Evolutionary conservation across 2,329 filamentous ascomycete species (phyloP).

Genomic region (Aspergillus luchuensis): DNA sequence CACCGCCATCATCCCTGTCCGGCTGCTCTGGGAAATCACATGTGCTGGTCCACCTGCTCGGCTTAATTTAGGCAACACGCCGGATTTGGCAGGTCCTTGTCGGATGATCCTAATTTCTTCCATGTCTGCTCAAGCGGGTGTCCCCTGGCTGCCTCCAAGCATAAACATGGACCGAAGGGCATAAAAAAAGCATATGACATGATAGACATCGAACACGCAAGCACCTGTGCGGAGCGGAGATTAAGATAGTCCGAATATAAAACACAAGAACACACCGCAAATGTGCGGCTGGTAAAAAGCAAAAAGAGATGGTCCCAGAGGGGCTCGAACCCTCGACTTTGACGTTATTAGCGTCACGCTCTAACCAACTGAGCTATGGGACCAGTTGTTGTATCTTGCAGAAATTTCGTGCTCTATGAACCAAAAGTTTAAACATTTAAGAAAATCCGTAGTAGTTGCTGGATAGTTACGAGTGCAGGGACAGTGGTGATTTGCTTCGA

Average conservation of each 20-base stretch:
- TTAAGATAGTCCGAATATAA: too few species aligned
- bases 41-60: neutral
- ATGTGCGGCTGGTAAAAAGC: neutral
- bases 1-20: neutral
- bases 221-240: too few species aligned
- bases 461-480: too few species aligned
- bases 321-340: neutral
- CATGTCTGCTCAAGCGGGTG: neutral
- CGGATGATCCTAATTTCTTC: neutral
- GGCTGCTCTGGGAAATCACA: neutral
- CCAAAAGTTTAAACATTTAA: neutral
- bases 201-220: neutral
- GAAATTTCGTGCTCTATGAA: neutral
- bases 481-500: too few species aligned
- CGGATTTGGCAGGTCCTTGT: neutral
- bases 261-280: too few species aligned
- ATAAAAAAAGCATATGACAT: neutral
- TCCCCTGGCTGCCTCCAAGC: neutral
- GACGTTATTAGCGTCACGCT: neutral
- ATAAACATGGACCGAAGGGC: neutral
- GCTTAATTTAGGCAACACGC: neutral
- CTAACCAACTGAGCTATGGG: constrained; percentile 1
- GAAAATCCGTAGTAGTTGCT: too few species aligned
- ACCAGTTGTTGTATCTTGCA: neutral
- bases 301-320: neutral